A percentile compares a stretch with the other conserved stretches of the same genome.
phyloP scores from a whole-genome alignment of 306 rosid genomes.

The Cicer cuneatum region DNA sequence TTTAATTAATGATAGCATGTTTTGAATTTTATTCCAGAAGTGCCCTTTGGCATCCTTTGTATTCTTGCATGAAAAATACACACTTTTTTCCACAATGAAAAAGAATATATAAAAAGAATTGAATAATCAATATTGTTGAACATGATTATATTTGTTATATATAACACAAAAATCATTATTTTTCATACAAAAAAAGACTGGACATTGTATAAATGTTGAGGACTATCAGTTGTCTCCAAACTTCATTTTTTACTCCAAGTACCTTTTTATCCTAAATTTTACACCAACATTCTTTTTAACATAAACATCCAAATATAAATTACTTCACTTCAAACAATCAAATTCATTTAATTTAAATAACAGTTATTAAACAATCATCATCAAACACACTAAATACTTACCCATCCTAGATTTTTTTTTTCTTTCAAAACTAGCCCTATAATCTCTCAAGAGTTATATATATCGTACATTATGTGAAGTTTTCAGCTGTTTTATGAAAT shows the following conservation, averaged over 20 bases:
- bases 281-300: neutral
- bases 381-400: neutral
- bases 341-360: neutral
- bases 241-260: neutral
- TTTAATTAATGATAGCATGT: neutral
- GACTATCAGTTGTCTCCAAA: no score
- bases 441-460: neutral
- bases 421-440: neutral
- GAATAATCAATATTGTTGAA: neutral
- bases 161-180: neutral
- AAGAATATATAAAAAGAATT: neutral
- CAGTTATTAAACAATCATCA: neutral
- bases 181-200: neutral
- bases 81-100: neutral
- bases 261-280: neutral
- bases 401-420: neutral
- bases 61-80: neutral
- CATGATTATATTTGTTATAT: neutral
- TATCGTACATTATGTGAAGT: neutral
- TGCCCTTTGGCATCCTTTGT: neutral
- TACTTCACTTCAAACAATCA: neutral
- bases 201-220: neutral
- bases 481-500: conserved; percentile 15
- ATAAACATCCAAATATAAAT: neutral
- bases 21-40: neutral